These are phyloP conservation scores for Kalaharituber pfeilii DNA, from an alignment of 2,329 filamentous ascomycete species.

Conservation along the genomic window DNA sequence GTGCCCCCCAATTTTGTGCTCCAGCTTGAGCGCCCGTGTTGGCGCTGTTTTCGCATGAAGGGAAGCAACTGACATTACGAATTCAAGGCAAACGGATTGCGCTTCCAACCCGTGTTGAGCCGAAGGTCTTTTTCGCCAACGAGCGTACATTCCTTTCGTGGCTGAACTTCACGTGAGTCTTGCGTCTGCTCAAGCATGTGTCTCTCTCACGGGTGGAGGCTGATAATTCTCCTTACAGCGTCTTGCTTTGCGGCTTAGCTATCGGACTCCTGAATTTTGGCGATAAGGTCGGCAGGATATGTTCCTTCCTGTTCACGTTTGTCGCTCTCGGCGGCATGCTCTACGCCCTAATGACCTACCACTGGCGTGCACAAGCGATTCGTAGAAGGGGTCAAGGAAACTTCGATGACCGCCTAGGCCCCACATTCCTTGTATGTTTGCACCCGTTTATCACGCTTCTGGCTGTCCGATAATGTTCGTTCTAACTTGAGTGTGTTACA, in stretches of 20 bases:
- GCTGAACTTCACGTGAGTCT: constrained; percentile 71
- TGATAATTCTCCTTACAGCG: constrained; percentile 26
- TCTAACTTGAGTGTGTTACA: too few species aligned
- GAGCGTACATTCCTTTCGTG: constrained; percentile 97
- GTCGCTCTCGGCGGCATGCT: constrained; percentile 92
- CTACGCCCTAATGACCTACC: constrained; percentile 86
- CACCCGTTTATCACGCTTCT: background rate
- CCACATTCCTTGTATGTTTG: constrained; percentile 49
- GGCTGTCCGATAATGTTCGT: too few species aligned
- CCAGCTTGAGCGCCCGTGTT: too few species aligned
- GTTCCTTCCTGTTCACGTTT: constrained; percentile 78
- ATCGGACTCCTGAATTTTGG: constrained; percentile 97
- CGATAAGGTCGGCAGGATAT: constrained; percentile 84
- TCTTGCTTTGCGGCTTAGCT: constrained; percentile 89
- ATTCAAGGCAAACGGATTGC: constrained; percentile 84
- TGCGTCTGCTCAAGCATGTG: background rate
- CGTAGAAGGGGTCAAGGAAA: constrained; percentile 78
- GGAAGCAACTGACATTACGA: too few species aligned
- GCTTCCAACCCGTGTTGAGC: constrained; percentile 91
- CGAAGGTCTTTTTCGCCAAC: constrained; percentile 99
- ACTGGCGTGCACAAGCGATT: constrained; percentile 92
- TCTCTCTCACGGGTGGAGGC: too few species aligned
- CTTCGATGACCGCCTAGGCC: constrained; percentile 90
- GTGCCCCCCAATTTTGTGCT: too few species aligned
- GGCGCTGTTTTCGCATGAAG: too few species aligned